phyloP scores from a whole-genome alignment of 2,329 filamentous ascomycete genomes.

The Arthrobotrys pseudoclavata region DNA sequence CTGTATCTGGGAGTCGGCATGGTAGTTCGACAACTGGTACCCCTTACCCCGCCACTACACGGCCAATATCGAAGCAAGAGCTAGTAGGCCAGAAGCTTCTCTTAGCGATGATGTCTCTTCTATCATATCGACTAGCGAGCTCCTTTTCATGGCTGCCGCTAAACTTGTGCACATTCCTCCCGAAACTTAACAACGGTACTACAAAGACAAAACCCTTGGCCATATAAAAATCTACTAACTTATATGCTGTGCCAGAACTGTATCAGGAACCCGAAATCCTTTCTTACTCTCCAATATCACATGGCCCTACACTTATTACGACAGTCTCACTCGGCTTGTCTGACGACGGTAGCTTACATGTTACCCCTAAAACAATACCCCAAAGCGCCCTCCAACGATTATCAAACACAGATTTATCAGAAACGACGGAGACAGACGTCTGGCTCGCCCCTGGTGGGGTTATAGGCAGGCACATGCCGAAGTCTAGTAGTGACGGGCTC shows the following conservation, averaged over 20 bases:
- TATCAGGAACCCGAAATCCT: conserved; percentile 33
- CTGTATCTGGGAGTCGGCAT: conserved; percentile 30
- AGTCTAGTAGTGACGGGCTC: conserved; percentile 5
- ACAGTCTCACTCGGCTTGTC: conserved; percentile 41
- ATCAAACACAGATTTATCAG: conserved; percentile 17
- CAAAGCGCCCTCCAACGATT: conserved; percentile 39
- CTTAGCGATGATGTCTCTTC: conserved; percentile 47
- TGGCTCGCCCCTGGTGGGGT: conserved; percentile 55
- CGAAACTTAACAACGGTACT: conserved; percentile 16
- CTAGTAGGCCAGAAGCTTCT: conserved; percentile 41
- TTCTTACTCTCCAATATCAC: conserved; percentile 29
- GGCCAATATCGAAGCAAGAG: conserved; percentile 47
- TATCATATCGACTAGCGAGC: conserved; percentile 52
- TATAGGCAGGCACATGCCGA: conserved; percentile 35
- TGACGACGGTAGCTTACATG: conserved; percentile 45
- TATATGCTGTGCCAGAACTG: neutral
- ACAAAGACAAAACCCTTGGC: neutral
- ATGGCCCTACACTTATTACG: conserved; percentile 44
- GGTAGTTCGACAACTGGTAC: conserved; percentile 44
- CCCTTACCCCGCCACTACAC: conserved; percentile 11
- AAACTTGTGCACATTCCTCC: conserved; percentile 53
- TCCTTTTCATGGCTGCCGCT: conserved; percentile 52
- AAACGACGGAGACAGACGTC: conserved; percentile 36
- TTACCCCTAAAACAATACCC: conserved; percentile 42
- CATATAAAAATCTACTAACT: conserved; percentile 10